Conservation (phyloP, 345 rosid species). For the Eucalyptus curtisii region DNA sequence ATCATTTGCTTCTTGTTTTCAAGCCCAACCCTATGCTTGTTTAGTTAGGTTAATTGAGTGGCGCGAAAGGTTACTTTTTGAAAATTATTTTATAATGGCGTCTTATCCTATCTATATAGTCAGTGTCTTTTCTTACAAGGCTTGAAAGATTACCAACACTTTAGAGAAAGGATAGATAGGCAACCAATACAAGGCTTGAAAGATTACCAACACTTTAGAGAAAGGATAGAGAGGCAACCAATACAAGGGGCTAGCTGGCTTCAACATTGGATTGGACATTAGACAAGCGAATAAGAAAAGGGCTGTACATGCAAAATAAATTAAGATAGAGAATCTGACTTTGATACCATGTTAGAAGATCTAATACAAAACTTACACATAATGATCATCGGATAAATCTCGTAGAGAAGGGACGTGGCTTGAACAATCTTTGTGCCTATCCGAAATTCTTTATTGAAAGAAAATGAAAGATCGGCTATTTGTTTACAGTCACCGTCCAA, state of each 20-base stretch:
- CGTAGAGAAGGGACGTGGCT: not conserved
- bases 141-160: not conserved
- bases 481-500: not conserved
- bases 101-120: not conserved
- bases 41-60: not conserved
- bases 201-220: not conserved
- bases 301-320: not conserved
- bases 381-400: not conserved
- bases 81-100: fast-evolving
- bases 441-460: not conserved
- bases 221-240: not conserved
- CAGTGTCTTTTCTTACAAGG: not conserved
- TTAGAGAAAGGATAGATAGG: not conserved
- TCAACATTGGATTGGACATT: not conserved
- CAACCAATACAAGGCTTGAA: not conserved
- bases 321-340: not conserved
- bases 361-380: not conserved
- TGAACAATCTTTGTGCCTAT: not conserved
- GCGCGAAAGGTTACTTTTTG: not conserved
- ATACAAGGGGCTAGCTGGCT: not conserved
- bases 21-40: not conserved
- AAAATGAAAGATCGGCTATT: not conserved
- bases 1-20: not conserved
- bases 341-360: not conserved
- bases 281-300: not conserved